Conservation (phyloP, 768 basidiomycete species). For the Mycena polygramma region DNA sequence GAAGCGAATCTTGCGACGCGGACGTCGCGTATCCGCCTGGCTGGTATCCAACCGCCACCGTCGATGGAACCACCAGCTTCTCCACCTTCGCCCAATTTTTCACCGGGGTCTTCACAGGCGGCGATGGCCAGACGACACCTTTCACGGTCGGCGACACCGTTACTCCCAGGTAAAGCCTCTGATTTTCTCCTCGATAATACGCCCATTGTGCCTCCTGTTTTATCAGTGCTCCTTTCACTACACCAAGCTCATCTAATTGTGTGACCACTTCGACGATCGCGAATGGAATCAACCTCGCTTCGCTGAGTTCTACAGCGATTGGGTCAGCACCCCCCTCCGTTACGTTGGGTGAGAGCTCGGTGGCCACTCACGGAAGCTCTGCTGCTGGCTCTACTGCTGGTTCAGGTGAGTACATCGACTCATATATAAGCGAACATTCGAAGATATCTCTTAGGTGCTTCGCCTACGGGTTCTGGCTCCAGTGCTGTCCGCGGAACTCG, state of each 20-base stretch:
- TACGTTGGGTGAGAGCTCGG: not conserved
- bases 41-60: slow-evolving; percentile 58
- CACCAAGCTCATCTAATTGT: slow-evolving; percentile 57
- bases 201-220: no score
- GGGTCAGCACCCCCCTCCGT: slow-evolving; percentile 16
- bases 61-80: slow-evolving; percentile 53
- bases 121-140: slow-evolving; percentile 34
- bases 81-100: slow-evolving; percentile 60
- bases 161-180: no score
- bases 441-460: not conserved
- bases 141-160: slow-evolving; percentile 57
- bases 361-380: not conserved
- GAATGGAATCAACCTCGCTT: slow-evolving; percentile 53
- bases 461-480: slow-evolving; percentile 10
- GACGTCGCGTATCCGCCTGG: slow-evolving; percentile 63
- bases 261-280: slow-evolving; percentile 51
- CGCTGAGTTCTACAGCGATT: slow-evolving; percentile 15
- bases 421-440: no score
- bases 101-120: slow-evolving; percentile 51
- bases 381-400: not conserved
- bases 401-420: slow-evolving; percentile 6
- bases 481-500: slow-evolving; percentile 7
- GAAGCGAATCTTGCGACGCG: slow-evolving; percentile 59
- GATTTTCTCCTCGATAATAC: no score
- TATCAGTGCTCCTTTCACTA: slow-evolving; percentile 48